These are phyloP conservation scores for Solanum neorickii DNA, from an alignment of 257 asterid genomes.

Conservation along the genomic window DNA sequence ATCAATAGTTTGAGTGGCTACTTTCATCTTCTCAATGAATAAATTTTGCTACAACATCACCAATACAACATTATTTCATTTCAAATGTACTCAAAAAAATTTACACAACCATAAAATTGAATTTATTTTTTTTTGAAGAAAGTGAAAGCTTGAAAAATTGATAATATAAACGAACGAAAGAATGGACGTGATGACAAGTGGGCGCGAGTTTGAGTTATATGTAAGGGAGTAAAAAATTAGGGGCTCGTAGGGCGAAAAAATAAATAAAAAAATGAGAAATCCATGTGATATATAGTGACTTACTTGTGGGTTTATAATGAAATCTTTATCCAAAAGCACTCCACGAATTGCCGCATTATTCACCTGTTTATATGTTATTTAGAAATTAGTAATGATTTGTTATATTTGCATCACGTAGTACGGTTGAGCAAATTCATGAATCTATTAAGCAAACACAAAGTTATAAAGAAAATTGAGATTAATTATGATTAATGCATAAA, in stretches of 20 bases:
- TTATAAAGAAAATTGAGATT: neutral
- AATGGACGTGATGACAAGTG: neutral
- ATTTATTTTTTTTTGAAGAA: neutral
- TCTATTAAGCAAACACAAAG: neutral
- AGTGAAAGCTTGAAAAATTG: neutral
- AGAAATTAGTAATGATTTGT: neutral
- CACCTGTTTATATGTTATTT: constrained; percentile 8
- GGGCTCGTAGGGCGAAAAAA: too few relatives aligned
- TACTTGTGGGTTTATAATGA: neutral
- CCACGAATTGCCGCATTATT: constrained; percentile 40
- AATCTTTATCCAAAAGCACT: neutral
- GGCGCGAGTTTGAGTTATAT: neutral
- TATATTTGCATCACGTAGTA: neutral
- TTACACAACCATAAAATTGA: neutral
- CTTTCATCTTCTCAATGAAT: constrained; percentile 2
- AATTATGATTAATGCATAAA: neutral
- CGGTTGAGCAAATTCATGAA: neutral
- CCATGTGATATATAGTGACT: neutral
- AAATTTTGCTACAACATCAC: neutral
- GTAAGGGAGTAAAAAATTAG: too few relatives aligned
- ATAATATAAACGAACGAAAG: neutral
- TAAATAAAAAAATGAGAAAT: neutral
- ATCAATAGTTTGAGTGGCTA: constrained; percentile 20
- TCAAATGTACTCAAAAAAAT: neutral
- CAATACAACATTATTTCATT: neutral